Conservation (phyloP, 192 early-diverging fungal species). For the Entomortierella lignicola region DNA sequence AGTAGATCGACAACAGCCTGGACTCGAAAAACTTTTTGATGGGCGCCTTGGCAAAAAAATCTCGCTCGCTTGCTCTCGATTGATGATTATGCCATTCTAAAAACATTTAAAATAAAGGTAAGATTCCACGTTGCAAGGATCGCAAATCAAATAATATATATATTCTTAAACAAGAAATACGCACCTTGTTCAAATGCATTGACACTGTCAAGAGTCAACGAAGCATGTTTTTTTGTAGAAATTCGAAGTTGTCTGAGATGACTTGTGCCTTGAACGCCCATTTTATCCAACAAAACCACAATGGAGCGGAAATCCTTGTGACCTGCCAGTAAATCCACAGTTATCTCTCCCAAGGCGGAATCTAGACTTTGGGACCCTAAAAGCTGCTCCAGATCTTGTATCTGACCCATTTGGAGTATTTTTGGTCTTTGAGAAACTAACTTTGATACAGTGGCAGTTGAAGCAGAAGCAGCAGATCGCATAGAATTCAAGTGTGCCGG, state of each 20-base stretch:
- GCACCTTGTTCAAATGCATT: constrained; percentile 48
- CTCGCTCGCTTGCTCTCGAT: constrained; percentile 39
- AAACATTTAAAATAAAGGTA: not conserved
- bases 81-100: constrained; percentile 51
- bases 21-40: constrained; percentile 52
- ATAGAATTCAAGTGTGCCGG: not conserved
- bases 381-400: constrained; percentile 25
- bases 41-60: constrained; percentile 41
- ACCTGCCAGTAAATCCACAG: constrained; percentile 25
- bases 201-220: constrained; percentile 25
- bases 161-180: not conserved
- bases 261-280: constrained; percentile 41
- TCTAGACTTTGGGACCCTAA: constrained; percentile 11
- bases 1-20: constrained; percentile 29
- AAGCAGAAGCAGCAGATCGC: constrained; percentile 5
- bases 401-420: constrained; percentile 24
- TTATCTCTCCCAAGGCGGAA: not conserved
- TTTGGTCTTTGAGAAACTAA: not conserved
- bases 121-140: too few species aligned
- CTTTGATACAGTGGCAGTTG: not conserved
- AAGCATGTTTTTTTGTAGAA: constrained; percentile 20
- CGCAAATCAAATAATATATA: too few species aligned
- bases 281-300: constrained; percentile 23
- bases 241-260: constrained; percentile 38
- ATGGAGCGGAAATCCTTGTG: constrained; percentile 41